phyloP scores from a whole-genome alignment of 345 rosid species.

The Nephelium lappaceum region DNA sequence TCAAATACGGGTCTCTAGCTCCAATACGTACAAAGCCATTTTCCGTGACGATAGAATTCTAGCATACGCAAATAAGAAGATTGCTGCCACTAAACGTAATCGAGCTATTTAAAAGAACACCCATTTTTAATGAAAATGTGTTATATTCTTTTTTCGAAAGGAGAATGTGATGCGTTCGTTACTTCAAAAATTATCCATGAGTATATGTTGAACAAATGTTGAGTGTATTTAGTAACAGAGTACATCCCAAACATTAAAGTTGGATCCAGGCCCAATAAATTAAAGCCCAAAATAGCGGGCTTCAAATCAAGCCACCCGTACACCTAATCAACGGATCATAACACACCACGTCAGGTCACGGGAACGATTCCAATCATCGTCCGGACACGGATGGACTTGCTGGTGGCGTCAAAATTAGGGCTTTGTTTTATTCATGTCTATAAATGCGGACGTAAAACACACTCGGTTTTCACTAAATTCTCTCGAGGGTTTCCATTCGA shows the following conservation, averaged over 20 bases:
- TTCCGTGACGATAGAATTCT: too few species aligned
- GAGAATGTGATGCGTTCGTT: too few species aligned
- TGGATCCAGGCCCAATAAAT: background rate
- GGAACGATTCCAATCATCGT: background rate
- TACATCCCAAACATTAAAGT: background rate
- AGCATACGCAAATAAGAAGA: too few species aligned
- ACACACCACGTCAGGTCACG: background rate
- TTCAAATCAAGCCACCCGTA: background rate
- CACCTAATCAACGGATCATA: slow-evolving; percentile 6
- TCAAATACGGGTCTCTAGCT: too few species aligned
- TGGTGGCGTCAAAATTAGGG: background rate
- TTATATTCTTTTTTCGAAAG: too few species aligned
- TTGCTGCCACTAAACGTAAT: too few species aligned
- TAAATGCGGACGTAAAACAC: background rate
- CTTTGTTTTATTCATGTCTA: background rate
- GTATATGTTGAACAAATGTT: too few species aligned
- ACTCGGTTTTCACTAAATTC: too few species aligned
- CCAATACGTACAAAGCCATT: too few species aligned
- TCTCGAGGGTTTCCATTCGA: slow-evolving; percentile 16
- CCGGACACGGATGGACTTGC: background rate
- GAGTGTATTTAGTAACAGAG: background rate
- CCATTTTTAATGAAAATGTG: too few species aligned
- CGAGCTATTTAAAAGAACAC: too few species aligned
- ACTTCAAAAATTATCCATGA: too few species aligned
- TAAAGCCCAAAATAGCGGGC: background rate